Evolutionary conservation across 2,329 filamentous ascomycete genomes (phyloP).

Genomic region (Phyllosticta ampelicida): DNA sequence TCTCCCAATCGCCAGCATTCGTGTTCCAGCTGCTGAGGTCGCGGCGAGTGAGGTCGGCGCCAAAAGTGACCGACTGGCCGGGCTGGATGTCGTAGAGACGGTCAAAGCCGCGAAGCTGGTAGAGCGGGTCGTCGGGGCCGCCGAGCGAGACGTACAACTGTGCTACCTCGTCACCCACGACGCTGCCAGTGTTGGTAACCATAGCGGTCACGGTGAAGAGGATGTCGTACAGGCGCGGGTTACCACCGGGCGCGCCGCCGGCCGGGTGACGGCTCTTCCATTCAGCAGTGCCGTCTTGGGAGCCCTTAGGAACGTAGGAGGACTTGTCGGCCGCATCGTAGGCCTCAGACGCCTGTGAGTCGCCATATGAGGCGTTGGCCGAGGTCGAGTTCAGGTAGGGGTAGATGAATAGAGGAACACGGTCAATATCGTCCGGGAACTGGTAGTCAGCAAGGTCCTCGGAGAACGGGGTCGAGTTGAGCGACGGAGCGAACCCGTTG

Average conservation of each 20-base stretch:
- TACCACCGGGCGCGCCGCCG: constrained; percentile 52
- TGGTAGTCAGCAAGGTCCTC: constrained; percentile 54
- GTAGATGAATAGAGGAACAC: constrained; percentile 52
- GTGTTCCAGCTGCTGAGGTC: constrained; percentile 85
- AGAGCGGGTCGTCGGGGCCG: constrained; percentile 56
- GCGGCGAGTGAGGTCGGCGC: constrained; percentile 58
- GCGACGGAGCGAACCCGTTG: constrained; percentile 52
- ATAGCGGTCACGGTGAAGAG: constrained; percentile 57
- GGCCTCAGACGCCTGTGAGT: constrained; percentile 45
- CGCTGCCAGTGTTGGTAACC: constrained; percentile 59
- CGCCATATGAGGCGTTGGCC: constrained; percentile 42
- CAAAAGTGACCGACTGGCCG: constrained; percentile 57
- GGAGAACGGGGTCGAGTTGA: constrained; percentile 47
- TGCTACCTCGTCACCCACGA: constrained; percentile 58
- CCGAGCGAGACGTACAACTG: constrained; percentile 73
- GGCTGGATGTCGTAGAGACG: constrained; percentile 56
- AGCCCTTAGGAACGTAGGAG: constrained; percentile 48
- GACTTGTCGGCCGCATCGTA: constrained; percentile 44
- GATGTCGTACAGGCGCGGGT: constrained; percentile 55
- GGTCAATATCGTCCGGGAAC: constrained; percentile 51
- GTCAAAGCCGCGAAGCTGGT: constrained; percentile 70
- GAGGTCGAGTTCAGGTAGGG: constrained; percentile 58
- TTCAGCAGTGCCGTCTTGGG: constrained; percentile 47
- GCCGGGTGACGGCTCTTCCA: constrained; percentile 44
- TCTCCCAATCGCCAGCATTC: constrained; percentile 71